phyloP scores from a whole-genome alignment of 495 filamentous ascomycete species.

The Trichoderma asperelloides region DNA sequence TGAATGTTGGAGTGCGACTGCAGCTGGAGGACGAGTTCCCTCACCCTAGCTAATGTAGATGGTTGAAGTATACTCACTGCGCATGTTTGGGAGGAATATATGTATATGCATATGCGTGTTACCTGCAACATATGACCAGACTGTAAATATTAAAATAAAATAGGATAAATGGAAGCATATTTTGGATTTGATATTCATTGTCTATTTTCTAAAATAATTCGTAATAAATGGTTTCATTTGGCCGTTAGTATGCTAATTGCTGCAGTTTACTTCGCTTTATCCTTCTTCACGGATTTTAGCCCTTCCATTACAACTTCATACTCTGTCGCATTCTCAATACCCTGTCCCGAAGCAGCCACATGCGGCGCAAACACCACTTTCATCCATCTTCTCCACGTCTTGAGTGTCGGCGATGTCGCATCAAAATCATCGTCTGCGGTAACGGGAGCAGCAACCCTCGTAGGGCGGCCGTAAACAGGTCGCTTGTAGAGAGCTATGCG shows the following conservation, averaged over 20 bases:
- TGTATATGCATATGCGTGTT: background rate
- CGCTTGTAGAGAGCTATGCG: conserved; percentile 72
- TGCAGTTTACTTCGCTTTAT: conserved; percentile 4
- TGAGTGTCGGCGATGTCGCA: conserved; percentile 22
- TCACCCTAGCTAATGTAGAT: conserved; percentile 23
- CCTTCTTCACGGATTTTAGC: conserved; percentile 29
- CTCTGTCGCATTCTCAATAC: conserved; percentile 37
- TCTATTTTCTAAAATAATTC: background rate
- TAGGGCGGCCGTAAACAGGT: conserved; percentile 29
- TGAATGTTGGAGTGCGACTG: conserved; percentile 87
- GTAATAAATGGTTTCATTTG: background rate
- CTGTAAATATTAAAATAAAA: background rate
- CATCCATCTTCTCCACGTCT: conserved; percentile 54
- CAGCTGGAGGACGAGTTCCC: conserved; percentile 91
- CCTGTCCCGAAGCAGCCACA: conserved; percentile 38
- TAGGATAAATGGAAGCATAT: background rate
- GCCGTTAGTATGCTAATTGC: background rate
- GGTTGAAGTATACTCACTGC: background rate
- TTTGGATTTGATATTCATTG: background rate
- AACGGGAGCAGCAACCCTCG: conserved; percentile 11
- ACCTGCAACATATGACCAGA: background rate
- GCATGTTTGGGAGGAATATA: background rate
- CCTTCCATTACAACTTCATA: conserved; percentile 51
- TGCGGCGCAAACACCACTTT: conserved; percentile 76
- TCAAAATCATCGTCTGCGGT: conserved; percentile 16